Evolutionary conservation across 2,329 filamentous ascomycete genomes (phyloP), one percentile per base, ranked within the genome.

Genomic region (Tetracladium maxilliforme): DNA sequence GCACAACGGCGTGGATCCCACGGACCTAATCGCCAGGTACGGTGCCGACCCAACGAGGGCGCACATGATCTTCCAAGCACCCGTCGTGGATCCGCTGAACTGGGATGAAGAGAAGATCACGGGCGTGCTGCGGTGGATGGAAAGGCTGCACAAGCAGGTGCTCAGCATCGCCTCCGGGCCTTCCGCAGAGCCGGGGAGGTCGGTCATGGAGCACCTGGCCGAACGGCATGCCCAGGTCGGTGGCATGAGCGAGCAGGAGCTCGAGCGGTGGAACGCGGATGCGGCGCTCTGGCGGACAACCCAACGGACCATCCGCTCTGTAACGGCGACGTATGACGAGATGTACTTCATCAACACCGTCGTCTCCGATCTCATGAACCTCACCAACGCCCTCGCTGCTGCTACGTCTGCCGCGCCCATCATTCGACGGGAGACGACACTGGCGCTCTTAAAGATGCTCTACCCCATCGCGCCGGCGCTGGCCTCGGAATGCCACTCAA

Each of bases 21-120:
- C 68, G 0, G 58, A 56, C 1, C 79, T 77, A 34, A 81, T 90
- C 29, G 53, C 61, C 6, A 70, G 68, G 36, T 76, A 90, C 38
- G 84, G 84, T 13, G 80, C 83, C 2, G 84, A 93, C 46, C 74
- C 80, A 6, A 84, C 80, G 3, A 63, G 84, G 28, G 82, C 82
- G 4, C 84, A 93, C 44, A 80, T 93, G 44, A 62, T 93, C 6
- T 92, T 93, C 55, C 79, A 86, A 39, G 84, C 84, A 1, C 82
- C 84, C 0, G 78, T 92, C 10, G 71, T 62, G 21, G 83, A 92
- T 29, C 68, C 90, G 2, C 63, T 93, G 3, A 80, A 90, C 45
- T 93, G 84, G 83, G 82, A 92, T 27, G 80, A 82, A 41, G 56
- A 64, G 20, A 87, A 84, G 46, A 87, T 93, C 24, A 57, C 72